Evolutionary conservation across 306 rosid genomes (phyloP).

Genomic region (Quercus robur): DNA sequence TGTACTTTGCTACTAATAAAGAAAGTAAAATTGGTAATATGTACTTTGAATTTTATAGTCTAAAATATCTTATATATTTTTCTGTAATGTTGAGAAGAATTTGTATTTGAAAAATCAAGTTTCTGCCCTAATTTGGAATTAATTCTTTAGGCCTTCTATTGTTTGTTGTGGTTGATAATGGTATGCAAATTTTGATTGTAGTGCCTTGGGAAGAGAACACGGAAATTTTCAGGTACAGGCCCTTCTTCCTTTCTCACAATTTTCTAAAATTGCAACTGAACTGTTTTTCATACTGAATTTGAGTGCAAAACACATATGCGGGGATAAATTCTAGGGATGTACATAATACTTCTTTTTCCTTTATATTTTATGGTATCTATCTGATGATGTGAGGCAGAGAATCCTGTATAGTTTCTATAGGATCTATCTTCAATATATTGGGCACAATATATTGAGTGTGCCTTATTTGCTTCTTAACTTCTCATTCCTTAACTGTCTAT

Average conservation of each 20-base stretch:
- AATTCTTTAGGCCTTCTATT: background rate
- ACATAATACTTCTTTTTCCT: background rate
- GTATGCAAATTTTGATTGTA: background rate
- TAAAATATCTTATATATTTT: background rate
- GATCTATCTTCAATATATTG: background rate
- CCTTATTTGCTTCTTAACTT: background rate
- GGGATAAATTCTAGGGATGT: background rate
- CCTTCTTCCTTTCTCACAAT: background rate
- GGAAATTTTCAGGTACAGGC: background rate
- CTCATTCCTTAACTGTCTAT: background rate
- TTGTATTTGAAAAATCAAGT: background rate
- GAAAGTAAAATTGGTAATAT: background rate
- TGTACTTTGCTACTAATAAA: background rate
- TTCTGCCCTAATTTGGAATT: background rate
- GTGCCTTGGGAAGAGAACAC: constrained; percentile 19
- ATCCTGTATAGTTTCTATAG: background rate
- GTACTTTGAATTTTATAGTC: background rate
- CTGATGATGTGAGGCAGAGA: background rate
- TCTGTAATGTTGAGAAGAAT: background rate
- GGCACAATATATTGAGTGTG: background rate
- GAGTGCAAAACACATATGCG: background rate
- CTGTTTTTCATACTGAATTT: background rate
- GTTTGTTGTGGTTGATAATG: background rate
- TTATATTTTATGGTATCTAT: background rate
- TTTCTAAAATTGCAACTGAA: background rate